Evolutionary conservation across 495 filamentous ascomycete species (phyloP).

Genomic region (Entonaema liquescens): DNA sequence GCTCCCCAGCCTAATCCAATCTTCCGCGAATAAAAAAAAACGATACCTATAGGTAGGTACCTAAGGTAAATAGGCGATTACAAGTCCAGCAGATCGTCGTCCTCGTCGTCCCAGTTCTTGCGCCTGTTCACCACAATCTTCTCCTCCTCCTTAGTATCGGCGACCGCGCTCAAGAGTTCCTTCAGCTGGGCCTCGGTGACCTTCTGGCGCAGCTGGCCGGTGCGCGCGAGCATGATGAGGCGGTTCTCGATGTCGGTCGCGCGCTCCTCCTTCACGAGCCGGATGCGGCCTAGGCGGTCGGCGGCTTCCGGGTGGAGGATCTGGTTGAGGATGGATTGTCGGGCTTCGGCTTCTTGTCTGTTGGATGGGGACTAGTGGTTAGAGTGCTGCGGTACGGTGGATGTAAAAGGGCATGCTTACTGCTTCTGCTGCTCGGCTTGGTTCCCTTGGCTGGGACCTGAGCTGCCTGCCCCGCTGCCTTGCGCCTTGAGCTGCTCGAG

Average conservation of each 20-base stretch:
- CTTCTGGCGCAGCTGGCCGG: conserved; percentile 83
- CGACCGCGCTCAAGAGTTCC: conserved; percentile 83
- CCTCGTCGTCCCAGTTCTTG: conserved; percentile 86
- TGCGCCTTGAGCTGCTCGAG: conserved; percentile 90
- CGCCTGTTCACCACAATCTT: conserved; percentile 86
- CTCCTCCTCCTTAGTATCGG: conserved; percentile 73
- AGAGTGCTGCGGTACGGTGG: background rate
- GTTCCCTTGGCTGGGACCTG: conserved; percentile 62
- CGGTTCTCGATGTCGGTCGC: conserved; percentile 91
- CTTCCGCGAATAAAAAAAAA: background rate
- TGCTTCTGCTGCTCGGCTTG: conserved; percentile 66
- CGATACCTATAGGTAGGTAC: background rate
- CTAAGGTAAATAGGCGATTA: conserved; percentile 23
- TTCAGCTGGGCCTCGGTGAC: conserved; percentile 95
- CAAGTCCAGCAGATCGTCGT: conserved; percentile 80
- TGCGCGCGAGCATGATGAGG: conserved; percentile 88
- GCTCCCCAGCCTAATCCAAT: background rate
- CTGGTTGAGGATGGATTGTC: conserved; percentile 81
- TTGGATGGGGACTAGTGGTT: background rate
- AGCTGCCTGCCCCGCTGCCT: conserved; percentile 54
- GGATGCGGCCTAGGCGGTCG: conserved; percentile 92
- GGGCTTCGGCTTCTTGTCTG: conserved; percentile 65
- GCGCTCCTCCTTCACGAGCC: conserved; percentile 92
- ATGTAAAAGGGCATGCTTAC: conserved; percentile 51
- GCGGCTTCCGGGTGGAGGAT: conserved; percentile 94